phyloP scores from a whole-genome alignment of 495 filamentous ascomycete genomes.

The Staphylotrichum longicolle region DNA sequence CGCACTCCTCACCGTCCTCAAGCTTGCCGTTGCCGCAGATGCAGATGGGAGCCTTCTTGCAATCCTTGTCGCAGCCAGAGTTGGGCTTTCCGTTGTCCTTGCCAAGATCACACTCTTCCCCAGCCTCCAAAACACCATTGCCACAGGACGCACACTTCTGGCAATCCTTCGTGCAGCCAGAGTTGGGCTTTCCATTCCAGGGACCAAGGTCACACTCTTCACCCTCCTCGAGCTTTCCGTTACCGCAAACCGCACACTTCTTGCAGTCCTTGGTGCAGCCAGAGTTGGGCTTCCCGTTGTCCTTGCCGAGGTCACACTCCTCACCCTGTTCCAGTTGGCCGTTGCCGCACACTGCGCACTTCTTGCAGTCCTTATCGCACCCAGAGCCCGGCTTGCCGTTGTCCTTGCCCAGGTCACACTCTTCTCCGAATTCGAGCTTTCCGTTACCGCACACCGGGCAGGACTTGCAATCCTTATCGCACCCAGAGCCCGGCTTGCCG shows the following conservation, averaged over 20 bases:
- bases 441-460: slow-evolving; percentile 22
- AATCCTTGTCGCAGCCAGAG: slow-evolving; percentile 17
- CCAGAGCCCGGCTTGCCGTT: slow-evolving; percentile 18
- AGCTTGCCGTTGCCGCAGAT: slow-evolving; percentile 21
- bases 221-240: slow-evolving; percentile 16
- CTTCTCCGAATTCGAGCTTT: slow-evolving; percentile 14
- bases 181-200: not conserved
- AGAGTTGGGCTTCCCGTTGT: slow-evolving; percentile 19
- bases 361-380: slow-evolving; percentile 20
- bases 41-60: slow-evolving; percentile 18
- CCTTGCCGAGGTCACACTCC: slow-evolving; percentile 18
- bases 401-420: slow-evolving; percentile 15
- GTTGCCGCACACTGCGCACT: slow-evolving; percentile 11
- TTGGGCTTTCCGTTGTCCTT: slow-evolving; percentile 14
- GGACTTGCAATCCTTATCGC: slow-evolving; percentile 18
- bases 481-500: slow-evolving; percentile 18
- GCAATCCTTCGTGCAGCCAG: not conserved
- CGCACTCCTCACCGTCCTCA: slow-evolving; percentile 20
- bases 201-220: slow-evolving; percentile 21
- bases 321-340: slow-evolving; percentile 13
- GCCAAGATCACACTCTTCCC: slow-evolving; percentile 20
- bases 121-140: slow-evolving; percentile 5
- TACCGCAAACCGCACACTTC: slow-evolving; percentile 18
- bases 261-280: slow-evolving; percentile 19
- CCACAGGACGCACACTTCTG: not conserved